A percentile compares a stretch with the other conserved stretches of the same genome.
These are phyloP conservation scores for Helichrysum umbraculigerum DNA, from an alignment of 129 eudicot species.

Conservation along the genomic window DNA sequence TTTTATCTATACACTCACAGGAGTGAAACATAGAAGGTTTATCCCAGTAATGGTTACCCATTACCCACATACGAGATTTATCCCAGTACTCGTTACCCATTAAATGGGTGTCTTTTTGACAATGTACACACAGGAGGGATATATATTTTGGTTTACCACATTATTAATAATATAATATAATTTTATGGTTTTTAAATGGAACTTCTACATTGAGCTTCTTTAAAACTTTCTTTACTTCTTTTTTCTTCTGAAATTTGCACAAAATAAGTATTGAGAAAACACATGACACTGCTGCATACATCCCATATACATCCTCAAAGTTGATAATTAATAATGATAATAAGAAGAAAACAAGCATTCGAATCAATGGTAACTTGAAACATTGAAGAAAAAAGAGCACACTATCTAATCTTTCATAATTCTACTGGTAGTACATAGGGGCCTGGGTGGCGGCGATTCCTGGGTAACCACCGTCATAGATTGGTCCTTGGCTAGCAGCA, in stretches of 20 bases:
- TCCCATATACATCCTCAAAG: slow-evolving; percentile 29
- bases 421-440: slow-evolving; percentile 69
- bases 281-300: slow-evolving; percentile 18
- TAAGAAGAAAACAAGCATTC: slow-evolving; percentile 18
- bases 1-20: not conserved
- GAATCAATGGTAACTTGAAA: slow-evolving; percentile 17
- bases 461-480: slow-evolving; percentile 69
- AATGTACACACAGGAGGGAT: no score
- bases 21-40: not conserved
- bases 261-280: not conserved
- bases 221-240: no score
- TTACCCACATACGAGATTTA: no score
- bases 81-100: no score
- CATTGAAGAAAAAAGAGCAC: slow-evolving; percentile 12
- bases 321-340: slow-evolving; percentile 8
- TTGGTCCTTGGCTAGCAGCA: slow-evolving; percentile 44
- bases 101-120: no score
- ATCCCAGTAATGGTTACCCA: no score
- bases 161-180: no score
- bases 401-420: slow-evolving; percentile 20
- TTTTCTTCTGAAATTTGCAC: no score
- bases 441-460: slow-evolving; percentile 61
- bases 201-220: no score
- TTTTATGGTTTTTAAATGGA: no score
- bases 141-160: no score